Evolutionary conservation across 164 flowering plant species (phyloP).

Genomic region (Vitis rotundifolia): DNA sequence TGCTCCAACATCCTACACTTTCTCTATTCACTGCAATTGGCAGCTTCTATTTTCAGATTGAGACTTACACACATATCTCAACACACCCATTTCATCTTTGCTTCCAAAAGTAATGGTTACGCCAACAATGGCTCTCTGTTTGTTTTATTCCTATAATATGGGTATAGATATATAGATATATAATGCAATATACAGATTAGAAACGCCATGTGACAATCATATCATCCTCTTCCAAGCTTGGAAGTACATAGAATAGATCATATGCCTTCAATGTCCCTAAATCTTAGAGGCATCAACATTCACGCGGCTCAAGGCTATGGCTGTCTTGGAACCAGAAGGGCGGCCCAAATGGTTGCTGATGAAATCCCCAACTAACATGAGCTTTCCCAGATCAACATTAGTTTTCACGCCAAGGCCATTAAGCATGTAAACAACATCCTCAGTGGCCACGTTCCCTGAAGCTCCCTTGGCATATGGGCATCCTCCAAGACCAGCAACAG

Average conservation of each 20-base stretch:
- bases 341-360: conserved; percentile 79
- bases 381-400: conserved; percentile 83
- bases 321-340: conserved; percentile 80
- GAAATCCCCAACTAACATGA: conserved; percentile 81
- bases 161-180: not conserved
- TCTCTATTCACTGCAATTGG: no score
- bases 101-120: not conserved
- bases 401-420: conserved; percentile 86
- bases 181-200: not conserved
- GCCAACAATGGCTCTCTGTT: not conserved
- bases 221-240: not conserved
- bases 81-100: not conserved
- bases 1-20: no score
- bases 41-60: no score
- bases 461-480: conserved; percentile 99
- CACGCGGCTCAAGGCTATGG: conserved; percentile 65
- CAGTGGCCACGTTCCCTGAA: conserved; percentile 96
- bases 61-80: not conserved
- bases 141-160: conserved; percentile 3
- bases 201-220: no score
- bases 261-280: conserved; percentile 8
- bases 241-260: not conserved
- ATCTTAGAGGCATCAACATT: conserved; percentile 71
- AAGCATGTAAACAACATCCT: conserved; percentile 96
- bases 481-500: conserved; percentile 96